Evolutionary conservation across 345 rosid species (phyloP), one percentile per base, ranked within the genome.

Genomic region (Noccaea caerulescens): DNA sequence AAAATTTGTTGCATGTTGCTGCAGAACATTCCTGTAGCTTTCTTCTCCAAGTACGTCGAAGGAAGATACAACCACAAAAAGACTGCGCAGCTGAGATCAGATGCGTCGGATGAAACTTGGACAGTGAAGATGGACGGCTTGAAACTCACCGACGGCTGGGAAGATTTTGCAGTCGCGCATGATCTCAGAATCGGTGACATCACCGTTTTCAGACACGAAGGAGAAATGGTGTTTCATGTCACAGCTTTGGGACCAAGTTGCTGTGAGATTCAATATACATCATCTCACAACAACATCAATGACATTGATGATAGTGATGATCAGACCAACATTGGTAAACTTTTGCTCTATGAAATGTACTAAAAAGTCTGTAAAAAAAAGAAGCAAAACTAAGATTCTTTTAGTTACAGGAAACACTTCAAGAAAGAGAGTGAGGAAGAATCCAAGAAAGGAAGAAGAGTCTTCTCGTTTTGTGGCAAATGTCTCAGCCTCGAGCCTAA

Each of bases 161-260:
- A 39, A 46, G 66, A 62, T 32, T 76, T 76, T 49, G 66, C 69
- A 7, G 41, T 32, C 2, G 75, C 69, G 9, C 79, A 76, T 62
- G 75, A 69, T 39, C 64, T 76, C 13, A 32, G 75, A 14, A 25
- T 8, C 33, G 75, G 66, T n/a, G 79, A 76, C 63, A 23, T 76
- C 3, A 1, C 7, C 7, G 43, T 76, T 39, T 62, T 76, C 33
- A 69, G 59, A 69, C 52, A 69, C 37, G 75, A 69, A 46, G 71
- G 75, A 69, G 59, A 55, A 2, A 44, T 76, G 58, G 8, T 68
- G 68, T 75, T 75, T 61, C 69, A 60, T 44, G 78, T 75, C 50
- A 75, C 78, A 43, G 14, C 50, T 63, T 63, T 69, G 2, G 79
- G 72, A 62, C 79, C 49, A 30, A 76, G 71, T 56, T 62, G 30